Base-by-base conservation (phyloP, 1,284 basidiomycete genomes). In the Exobasidium cylindrosporum region DNA sequence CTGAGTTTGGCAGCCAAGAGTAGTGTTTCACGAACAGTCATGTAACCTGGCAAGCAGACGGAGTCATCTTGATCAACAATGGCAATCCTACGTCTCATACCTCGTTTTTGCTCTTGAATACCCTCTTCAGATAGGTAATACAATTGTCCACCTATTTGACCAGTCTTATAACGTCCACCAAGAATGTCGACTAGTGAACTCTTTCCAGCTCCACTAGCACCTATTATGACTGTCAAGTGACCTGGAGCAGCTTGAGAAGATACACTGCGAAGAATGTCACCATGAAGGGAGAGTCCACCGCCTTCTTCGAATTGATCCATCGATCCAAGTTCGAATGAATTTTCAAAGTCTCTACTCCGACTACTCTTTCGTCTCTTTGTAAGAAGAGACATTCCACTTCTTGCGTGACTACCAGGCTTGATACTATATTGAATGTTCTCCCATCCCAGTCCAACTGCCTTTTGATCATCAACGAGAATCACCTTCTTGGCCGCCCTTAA, bases 11-110 rank as follows among this genome's bases (percentile, higher is more conserved):
- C 71, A 1, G 73, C 65, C 63, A 73, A 69, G 14, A 57, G 55
- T 0, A 75, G 64, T 2, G 71, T 66, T 61, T 75, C 73, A 21
- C 69, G 66, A 3, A 73, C 71, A 5, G 73, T 75, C 11, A 68
- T 66, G 46, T 64, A 66, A 4, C 64, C 66, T 0, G 71, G 73
- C 23, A 75, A 52, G 29, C 23, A 21, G 32, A 55, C 32, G 5
- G 64, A 60, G 50, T 75, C 73, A 11, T 73, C 69, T 40, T 75
- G 73, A 28, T 73, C 71, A 24, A 75, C 72, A 53, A 72, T 69
- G 4, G 63, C 71, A 30, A 75, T 61, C 3, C 58, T 23, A 11
- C 66, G 66, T 17, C 63, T 58, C 28, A 21, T 43, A 24, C n/a
- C 30, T 21, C 7, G 17, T 2, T 23, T 17, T 5, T 23, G 28